phyloP scores from a whole-genome alignment of 1,284 basidiomycete species.

The Sanguinoderma infundibulare region DNA sequence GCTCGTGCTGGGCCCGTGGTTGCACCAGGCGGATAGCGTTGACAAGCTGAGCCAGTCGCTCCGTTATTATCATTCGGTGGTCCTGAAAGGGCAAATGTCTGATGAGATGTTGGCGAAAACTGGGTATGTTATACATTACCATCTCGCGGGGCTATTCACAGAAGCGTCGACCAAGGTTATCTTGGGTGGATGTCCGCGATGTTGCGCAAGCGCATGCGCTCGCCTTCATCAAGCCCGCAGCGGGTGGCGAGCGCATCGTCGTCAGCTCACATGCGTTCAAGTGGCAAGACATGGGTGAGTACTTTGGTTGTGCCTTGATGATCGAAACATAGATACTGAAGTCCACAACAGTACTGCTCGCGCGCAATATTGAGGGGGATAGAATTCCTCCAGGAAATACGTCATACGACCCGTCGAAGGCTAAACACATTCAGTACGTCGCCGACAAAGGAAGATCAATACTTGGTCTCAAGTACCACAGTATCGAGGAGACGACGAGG shows the following conservation, averaged over 20 bases:
- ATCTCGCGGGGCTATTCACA: neutral
- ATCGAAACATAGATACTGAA: neutral
- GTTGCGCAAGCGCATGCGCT: conserved; percentile 60
- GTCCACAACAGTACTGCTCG: neutral
- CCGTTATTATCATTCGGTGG: conserved; percentile 8
- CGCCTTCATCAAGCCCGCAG: conserved; percentile 54
- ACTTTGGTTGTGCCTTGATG: neutral
- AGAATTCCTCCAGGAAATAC: conserved; percentile 26
- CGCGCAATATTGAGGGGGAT: conserved; percentile 14
- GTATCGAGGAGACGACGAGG: conserved; percentile 43
- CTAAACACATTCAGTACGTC: conserved; percentile 38
- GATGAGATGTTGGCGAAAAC: neutral
- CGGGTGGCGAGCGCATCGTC: conserved; percentile 64
- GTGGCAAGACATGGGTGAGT: conserved; percentile 36
- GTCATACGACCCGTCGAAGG: conserved; percentile 23
- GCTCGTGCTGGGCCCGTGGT: conserved; percentile 5
- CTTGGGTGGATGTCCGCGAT: conserved; percentile 65
- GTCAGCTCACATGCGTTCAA: conserved; percentile 38
- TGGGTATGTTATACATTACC: neutral
- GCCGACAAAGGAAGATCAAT: conserved; percentile 44
- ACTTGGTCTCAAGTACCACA: conserved; percentile 49
- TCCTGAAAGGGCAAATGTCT: conserved; percentile 10
- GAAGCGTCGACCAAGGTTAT: conserved; percentile 4
- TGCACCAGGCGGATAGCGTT: conserved; percentile 21
- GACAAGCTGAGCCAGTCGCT: conserved; percentile 24